Conservation (phyloP, 768 basidiomycete genomes). For the Steccherinum ochraceum region DNA sequence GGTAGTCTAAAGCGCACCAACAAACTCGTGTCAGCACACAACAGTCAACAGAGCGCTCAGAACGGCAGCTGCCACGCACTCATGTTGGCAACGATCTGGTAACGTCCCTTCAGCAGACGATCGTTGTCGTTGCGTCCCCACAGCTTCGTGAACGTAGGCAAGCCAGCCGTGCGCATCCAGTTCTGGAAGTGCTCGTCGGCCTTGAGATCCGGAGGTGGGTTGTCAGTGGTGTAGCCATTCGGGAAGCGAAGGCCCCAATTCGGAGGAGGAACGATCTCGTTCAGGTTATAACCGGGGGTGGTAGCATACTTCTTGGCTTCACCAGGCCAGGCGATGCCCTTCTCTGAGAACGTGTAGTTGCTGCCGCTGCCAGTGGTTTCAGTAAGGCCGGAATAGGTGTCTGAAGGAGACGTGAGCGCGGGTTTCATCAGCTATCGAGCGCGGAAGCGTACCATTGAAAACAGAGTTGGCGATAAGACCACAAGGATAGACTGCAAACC, state of each 20-base stretch:
- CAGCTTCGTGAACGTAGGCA: constrained; percentile 95
- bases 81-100: constrained; percentile 69
- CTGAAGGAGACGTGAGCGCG: constrained; percentile 44
- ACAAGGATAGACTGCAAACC: constrained; percentile 75
- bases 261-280: constrained; percentile 82
- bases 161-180: constrained; percentile 98
- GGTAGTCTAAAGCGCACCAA: constrained; percentile 63
- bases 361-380: constrained; percentile 36
- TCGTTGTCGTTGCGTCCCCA: constrained; percentile 87
- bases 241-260: constrained; percentile 82
- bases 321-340: constrained; percentile 93
- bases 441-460: constrained; percentile 77
- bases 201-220: constrained; percentile 67
- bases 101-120: constrained; percentile 63
- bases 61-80: constrained; percentile 71
- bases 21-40: constrained; percentile 6
- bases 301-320: constrained; percentile 85
- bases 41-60: background rate
- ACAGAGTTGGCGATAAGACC: constrained; percentile 95
- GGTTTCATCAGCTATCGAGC: no score
- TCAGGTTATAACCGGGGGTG: constrained; percentile 54
- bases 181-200: constrained; percentile 93
- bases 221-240: constrained; percentile 57
- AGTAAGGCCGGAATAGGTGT: constrained; percentile 68
- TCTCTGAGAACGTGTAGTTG: constrained; percentile 67